Base-by-base conservation (phyloP, 164 flowering plant species). In the Brasenia schreberi region DNA sequence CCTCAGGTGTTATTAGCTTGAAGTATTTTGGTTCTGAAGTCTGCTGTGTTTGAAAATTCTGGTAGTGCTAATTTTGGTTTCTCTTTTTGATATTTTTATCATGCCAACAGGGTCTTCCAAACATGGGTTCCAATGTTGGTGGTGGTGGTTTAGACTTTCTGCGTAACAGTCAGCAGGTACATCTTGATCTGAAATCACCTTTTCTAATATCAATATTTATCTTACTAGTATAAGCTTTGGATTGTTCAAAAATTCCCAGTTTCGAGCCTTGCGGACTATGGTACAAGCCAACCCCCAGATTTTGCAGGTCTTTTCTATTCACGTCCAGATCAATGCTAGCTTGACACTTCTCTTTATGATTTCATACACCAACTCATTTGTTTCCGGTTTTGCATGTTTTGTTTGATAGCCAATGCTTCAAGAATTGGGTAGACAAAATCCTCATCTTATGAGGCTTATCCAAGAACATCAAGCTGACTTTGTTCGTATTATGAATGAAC, bases 151-250 rank as follows among this genome's bases (percentile, higher is more conserved):
- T 91, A 63, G 99, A 91, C 71, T 91, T 94, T 77, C 79, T 94
- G 5, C 90, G 97, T 43, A 85, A 84, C 70, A 94, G 93, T 76
- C 90, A 80, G 62, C 99, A 91, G 88, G 99, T 89, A 70, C 58
- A 2, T 74, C 39, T 33, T 33, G 39, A 33, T 33, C 4, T 33
- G 39, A 33, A 33, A 45, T 52, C 3, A 18, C 14, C 53, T 49
- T 49, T 49, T 7, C 14, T 7, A 5, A 49, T 49, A 49, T 9
- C 10, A 49, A 49, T 14, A 9, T 49, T 5, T 49, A 49, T 49
- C 56, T 49, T 49, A 49, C 56, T 49, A 49, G 10, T 49, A 49
- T 49, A 14, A 49, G 56, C 56, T 49, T 33, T 49, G 56, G 10
- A 49, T 9, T 49, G 10, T 49, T 49, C 56, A 49, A 49, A 49